Evolutionary conservation across 495 filamentous ascomycete genomes (phyloP).

Genomic region (Pseudomonodictys pantanalensis): DNA sequence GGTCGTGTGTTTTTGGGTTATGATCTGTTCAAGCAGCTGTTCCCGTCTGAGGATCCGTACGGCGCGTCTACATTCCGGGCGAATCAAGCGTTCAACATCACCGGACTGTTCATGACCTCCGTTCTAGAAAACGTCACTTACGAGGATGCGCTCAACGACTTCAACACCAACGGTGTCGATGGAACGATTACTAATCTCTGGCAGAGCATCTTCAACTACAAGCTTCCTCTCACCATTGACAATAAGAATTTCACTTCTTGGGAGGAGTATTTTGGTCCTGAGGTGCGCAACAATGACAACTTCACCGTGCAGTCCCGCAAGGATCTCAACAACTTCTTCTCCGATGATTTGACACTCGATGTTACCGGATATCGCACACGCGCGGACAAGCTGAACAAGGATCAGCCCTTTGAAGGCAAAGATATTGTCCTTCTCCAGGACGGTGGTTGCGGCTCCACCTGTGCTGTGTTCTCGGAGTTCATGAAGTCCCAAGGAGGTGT

Average conservation of each 20-base stretch:
- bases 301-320: conserved; percentile 21
- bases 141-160: conserved; percentile 16
- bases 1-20: conserved; percentile 28
- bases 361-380: conserved; percentile 25
- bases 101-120: conserved; percentile 6
- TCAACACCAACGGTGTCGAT: background rate
- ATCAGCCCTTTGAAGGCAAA: conserved; percentile 29
- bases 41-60: conserved; percentile 26
- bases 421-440: conserved; percentile 35
- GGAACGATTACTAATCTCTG: background rate
- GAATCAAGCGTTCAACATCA: conserved; percentile 22
- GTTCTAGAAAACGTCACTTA: conserved; percentile 11
- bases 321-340: conserved; percentile 32
- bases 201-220: conserved; percentile 30
- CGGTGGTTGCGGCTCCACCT: conserved; percentile 32
- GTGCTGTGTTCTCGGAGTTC: conserved; percentile 33
- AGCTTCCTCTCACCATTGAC: conserved; percentile 7
- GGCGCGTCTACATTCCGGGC: conserved; percentile 29
- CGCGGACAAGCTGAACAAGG: conserved; percentile 14
- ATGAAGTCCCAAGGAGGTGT: conserved; percentile 30
- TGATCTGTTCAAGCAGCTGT: conserved; percentile 36
- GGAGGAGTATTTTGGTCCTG: conserved; percentile 30
- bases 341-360: conserved; percentile 24
- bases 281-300: conserved; percentile 28
- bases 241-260: conserved; percentile 30